Base-by-base conservation (phyloP, 2,329 filamentous ascomycete genomes). In the Phyllosticta paracitricarpa region DNA sequence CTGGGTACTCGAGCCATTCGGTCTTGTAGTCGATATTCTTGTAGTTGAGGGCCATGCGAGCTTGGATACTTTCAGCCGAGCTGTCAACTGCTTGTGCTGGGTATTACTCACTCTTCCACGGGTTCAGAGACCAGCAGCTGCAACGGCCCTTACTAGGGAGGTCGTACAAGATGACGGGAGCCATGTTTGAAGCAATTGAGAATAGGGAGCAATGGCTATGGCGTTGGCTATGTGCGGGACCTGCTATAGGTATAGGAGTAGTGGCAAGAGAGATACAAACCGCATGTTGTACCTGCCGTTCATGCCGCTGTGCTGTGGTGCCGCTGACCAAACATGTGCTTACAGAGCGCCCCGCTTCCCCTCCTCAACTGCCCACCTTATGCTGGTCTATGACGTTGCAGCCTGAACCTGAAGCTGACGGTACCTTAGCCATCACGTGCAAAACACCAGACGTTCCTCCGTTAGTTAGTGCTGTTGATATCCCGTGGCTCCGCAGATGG, bases 1-100 rank as follows among this genome's bases (percentile, higher is more conserved):
- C 82, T 0, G 86, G 86, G 65, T 88, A 89, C 68, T 89, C 85
- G 17, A 85, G 73, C 85, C 85, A 89, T 78, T 85, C 77, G 0
- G 86, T 89, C 68, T 81, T 79, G 75, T 89, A 90, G 54, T 84
- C 78, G 14, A 89, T 70, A 1, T 77, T 77, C 70, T 90, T 90
- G 75, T 80, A 88, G 73, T 89, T 89, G 54, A 90, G 74, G 2
- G 81, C 69, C 61, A 89, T 72, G 1, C 87, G 84, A 54, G 83
- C 86, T 89, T 53, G 6, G 7, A 3, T 0, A 14, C 54, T 63
- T 26, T 58, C 53, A 30, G 24, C 1, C n/a, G 9, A 17, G n/a
- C 14, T 25, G 22, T 24, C 10, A 14, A 30, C 9, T 19, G 19
- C 30, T 33, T 33, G 60, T 1, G 4, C n/a, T 17, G 10, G 9